Percentiles rank a stretch among this genome's conserved stretches.
Evolutionary conservation across 371 early-diverging fungal genomes (phyloP).

Genomic region (Haplosporangium sp.): DNA sequence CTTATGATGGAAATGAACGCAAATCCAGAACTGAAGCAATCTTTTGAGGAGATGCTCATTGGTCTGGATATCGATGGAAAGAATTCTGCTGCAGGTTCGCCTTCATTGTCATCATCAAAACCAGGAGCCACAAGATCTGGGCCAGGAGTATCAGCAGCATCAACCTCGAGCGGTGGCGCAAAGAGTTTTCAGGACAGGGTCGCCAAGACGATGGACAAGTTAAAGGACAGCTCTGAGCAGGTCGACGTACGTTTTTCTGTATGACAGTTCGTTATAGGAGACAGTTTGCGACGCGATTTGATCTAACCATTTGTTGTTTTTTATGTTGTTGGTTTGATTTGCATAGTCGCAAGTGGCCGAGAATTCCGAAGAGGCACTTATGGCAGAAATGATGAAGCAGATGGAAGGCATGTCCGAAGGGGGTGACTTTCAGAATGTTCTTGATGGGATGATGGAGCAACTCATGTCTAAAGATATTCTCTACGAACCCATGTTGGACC

Average conservation of each 20-base stretch:
- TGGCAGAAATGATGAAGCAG: conserved; percentile 92
- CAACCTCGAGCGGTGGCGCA: background rate
- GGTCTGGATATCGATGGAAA: conserved; percentile 58
- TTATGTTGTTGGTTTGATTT: background rate
- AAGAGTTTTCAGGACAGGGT: conserved; percentile 80
- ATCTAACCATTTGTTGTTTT: background rate
- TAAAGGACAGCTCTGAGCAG: conserved; percentile 85
- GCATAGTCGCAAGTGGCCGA: conserved; percentile 73
- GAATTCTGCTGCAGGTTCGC: conserved; percentile 17
- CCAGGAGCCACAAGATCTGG: background rate
- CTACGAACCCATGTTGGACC: conserved; percentile 94
- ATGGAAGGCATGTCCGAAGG: conserved; percentile 85
- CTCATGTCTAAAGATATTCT: conserved; percentile 92
- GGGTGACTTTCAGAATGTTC: conserved; percentile 84
- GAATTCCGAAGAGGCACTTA: conserved; percentile 73
- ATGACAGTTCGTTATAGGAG: no score
- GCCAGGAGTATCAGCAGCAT: no score
- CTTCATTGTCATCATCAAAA: conserved; percentile 4
- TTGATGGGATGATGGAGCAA: conserved; percentile 91
- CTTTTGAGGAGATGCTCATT: conserved; percentile 72
- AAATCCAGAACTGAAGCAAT: conserved; percentile 64
- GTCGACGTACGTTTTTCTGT: conserved; percentile 69
- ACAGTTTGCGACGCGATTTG: background rate
- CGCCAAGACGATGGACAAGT: conserved; percentile 85
- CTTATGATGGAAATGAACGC: conserved; percentile 70